Conservation (phyloP, 176 grass and related monocot genomes). For the Echinochloa phyllopogon region DNA sequence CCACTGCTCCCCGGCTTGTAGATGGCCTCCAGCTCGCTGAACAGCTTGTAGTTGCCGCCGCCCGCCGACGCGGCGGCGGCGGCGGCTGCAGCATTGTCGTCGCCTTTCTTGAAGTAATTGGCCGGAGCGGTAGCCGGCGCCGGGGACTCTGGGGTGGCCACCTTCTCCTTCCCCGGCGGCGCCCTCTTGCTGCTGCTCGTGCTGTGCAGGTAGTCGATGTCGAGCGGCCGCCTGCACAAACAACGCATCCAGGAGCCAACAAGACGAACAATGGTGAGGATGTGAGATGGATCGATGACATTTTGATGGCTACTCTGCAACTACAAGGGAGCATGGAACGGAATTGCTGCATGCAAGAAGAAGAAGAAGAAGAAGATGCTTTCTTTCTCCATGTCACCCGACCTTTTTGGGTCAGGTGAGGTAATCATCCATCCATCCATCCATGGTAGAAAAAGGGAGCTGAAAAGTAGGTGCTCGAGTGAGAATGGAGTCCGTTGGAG, state of each 20-base stretch:
- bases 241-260: no score
- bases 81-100: not conserved
- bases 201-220: conserved; percentile 89
- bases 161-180: conserved; percentile 61
- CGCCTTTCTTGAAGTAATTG: conserved; percentile 71
- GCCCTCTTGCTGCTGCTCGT: conserved; percentile 79
- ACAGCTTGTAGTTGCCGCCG: conserved; percentile 92
- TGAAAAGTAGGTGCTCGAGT: conserved; percentile 37
- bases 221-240: conserved; percentile 76
- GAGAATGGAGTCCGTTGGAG: not conserved
- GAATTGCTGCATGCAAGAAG: conserved; percentile 35
- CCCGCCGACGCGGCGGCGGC: not conserved
- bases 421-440: conserved; percentile 38
- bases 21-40: conserved; percentile 97
- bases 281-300: not conserved
- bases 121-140: not conserved
- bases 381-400: not conserved
- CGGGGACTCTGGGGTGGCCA: conserved; percentile 51
- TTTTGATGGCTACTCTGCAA: not conserved
- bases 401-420: conserved; percentile 8
- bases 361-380: not conserved
- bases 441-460: not conserved
- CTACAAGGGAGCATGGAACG: no score
- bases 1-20: conserved; percentile 80
- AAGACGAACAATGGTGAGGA: not conserved